A percentile compares a stretch with the other conserved stretches of the same genome.
Conservation (phyloP, 2,329 filamentous ascomycete genomes). For the Tolypocladium nubicola region DNA sequence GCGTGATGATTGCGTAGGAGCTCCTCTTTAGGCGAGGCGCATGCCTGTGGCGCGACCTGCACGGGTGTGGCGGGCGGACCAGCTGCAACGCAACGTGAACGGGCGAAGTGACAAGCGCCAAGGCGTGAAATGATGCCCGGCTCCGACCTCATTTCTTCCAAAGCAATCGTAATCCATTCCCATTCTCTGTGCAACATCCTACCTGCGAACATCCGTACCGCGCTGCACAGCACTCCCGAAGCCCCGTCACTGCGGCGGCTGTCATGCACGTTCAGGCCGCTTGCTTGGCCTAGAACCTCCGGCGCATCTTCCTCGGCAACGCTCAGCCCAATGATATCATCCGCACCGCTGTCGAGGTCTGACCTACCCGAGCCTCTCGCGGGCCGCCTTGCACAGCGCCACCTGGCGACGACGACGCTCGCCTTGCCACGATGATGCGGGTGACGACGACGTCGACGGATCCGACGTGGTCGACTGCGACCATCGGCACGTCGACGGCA, state of each 20-base stretch:
- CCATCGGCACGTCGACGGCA: not conserved
- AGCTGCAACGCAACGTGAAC: not conserved
- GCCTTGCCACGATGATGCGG: slow-evolving; percentile 1
- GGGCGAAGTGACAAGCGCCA: too few relatives aligned
- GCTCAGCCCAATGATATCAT: slow-evolving; percentile 4
- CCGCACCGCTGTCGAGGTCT: not conserved
- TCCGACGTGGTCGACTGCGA: not conserved
- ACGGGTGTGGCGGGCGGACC: not conserved
- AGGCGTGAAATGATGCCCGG: not conserved
- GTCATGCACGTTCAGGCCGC: not conserved
- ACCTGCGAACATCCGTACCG: not conserved
- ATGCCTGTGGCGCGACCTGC: not conserved
- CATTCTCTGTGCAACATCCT: too few relatives aligned
- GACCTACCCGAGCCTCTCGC: not conserved
- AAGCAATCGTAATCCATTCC: not conserved
- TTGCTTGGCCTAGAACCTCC: not conserved
- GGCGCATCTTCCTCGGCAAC: not conserved
- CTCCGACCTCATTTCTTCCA: not conserved
- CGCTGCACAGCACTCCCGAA: not conserved
- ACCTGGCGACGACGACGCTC: slow-evolving; percentile 2
- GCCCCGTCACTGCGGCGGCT: not conserved
- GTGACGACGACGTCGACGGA: not conserved
- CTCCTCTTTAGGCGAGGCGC: not conserved
- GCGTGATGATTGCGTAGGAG: not conserved
- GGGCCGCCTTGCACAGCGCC: not conserved